Base-by-base conservation (phyloP, 495 filamentous ascomycete species). In the Podospora anserina region DNA sequence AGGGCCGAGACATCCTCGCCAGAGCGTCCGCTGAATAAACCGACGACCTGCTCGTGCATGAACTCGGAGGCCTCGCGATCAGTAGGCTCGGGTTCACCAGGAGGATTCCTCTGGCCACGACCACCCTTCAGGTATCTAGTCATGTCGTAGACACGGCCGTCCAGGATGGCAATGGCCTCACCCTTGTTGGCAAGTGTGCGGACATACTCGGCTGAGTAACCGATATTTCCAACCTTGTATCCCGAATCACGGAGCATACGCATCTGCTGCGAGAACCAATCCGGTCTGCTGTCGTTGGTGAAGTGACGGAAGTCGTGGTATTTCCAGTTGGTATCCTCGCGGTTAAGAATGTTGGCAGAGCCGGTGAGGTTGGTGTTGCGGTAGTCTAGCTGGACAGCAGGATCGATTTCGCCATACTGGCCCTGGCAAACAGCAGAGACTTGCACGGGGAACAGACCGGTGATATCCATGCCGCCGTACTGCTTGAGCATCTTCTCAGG, bases 261-360 rank as follows among this genome's bases (percentile, higher is more conserved):
- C 86, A 97, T 91, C 77, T 92, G 89, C 78, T 98, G 91, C 61
- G 82, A 88, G 80, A 91, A 97, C 95, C 95, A 99, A 75, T 96
- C 92, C 2, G 89, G 88, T 5, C 93, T 89, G 58, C 84, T 89
- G 77, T 96, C 91, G 68, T 92, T 91, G 44, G 86, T 92, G 74
- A 88, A 92, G 73, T 83, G 87, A 68, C 95, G 88, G 87, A 97
- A 99, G 78, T 99, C 95, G 74, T 99, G 95, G 75, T 94, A 99
- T 67, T 84, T 83, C 16, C 87, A 75, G 72, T 97, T 96, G 56
- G 78, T 71, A 73, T 98, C 96, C 54, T 85, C 83, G 32, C 76
- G 82, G 74, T 85, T 88, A 76, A 93, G 85, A 5, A 89, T 79
- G 26, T 80, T 85, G 27, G 86, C 85, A 15, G 87, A 85, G 15